Evolutionary conservation across 768 basidiomycete genomes (phyloP), one percentile per base, ranked within the genome.

Genomic region (Hypsizygus marmoreus): DNA sequence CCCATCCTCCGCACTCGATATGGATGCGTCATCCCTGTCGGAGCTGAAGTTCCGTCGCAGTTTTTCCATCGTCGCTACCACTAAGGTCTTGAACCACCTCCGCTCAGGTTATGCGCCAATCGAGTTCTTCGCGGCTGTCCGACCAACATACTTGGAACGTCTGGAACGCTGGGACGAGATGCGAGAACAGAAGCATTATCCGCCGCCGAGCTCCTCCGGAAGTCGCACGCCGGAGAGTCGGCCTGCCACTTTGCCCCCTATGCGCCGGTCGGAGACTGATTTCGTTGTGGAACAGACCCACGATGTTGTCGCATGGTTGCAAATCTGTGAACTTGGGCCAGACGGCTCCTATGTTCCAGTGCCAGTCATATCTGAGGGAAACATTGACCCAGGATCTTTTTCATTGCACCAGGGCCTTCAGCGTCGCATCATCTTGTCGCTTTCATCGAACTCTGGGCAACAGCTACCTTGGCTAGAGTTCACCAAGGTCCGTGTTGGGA

Each of bases 141-240:
- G 81, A 39, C 80, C 91, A 11, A 86, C 84, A 12, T 98, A 95
- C 65, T 64, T 98, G 55, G 88, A 91, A 50, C 81, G 92, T 5
- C 71, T 97, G 66, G 92, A 94, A 59, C 80, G 88, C 45, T 97
- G 93, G 94, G 95, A 97, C 60, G 89, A 94, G 60, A 77, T 90
- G 74, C 82, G 93, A 25, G 94, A 97, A 53, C 81, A 87, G 37
- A 80, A 81, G 52, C 67, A 71, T 48, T 70, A 61, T 58, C 69
- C 67, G 51, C 64, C 73, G 32, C 60, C 69, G 35, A 67, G 62
- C 43, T 50, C n/a, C n/a, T n/a, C 69, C 16, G 51, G 61, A 23
- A 64, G 66, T n/a, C 66, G 64, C 17, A 60, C 67, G 11, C 49
- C 62, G 26, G 77, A 80, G 35, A 67, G 55, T 51, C 66, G 63